phyloP scores from a whole-genome alignment of 345 rosid species.

The Syzygium jambos region DNA sequence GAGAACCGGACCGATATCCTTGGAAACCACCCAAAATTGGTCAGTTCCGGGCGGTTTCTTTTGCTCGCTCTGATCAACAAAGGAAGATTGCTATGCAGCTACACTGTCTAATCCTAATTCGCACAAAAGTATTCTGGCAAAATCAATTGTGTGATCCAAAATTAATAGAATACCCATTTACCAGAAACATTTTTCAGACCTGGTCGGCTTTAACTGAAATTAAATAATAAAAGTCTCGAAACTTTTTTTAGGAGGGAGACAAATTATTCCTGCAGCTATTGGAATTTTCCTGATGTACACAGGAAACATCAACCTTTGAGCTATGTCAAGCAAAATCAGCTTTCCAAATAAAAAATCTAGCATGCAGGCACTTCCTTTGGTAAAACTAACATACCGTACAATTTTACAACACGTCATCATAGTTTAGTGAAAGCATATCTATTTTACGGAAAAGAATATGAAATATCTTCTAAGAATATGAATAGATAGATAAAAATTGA shows the following conservation, averaged over 20 bases:
- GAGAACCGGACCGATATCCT: too few species aligned
- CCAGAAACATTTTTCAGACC: neutral
- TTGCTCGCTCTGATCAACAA: neutral
- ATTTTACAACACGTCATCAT: neutral
- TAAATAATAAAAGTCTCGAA: neutral
- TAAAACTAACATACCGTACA: neutral
- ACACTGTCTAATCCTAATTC: neutral
- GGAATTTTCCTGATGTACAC: neutral
- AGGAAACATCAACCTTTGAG: neutral
- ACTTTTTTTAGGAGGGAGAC: neutral
- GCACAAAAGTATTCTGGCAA: neutral
- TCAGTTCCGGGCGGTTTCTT: too few species aligned
- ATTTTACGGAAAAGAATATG: neutral
- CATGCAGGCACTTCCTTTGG: neutral
- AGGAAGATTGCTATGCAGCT: neutral
- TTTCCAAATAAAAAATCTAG: neutral
- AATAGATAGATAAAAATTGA: neutral
- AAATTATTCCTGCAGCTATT: neutral
- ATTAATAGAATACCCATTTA: neutral
- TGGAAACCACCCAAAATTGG: too few species aligned
- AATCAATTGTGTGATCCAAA: neutral
- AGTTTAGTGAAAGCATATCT: neutral
- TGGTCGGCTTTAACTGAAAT: neutral
- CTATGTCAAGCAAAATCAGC: neutral
- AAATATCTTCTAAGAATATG: neutral